Evolutionary conservation across 2,329 filamentous ascomycete genomes (phyloP), one percentile per base, ranked within the genome.

Genomic region (Mariannaea elegans): DNA sequence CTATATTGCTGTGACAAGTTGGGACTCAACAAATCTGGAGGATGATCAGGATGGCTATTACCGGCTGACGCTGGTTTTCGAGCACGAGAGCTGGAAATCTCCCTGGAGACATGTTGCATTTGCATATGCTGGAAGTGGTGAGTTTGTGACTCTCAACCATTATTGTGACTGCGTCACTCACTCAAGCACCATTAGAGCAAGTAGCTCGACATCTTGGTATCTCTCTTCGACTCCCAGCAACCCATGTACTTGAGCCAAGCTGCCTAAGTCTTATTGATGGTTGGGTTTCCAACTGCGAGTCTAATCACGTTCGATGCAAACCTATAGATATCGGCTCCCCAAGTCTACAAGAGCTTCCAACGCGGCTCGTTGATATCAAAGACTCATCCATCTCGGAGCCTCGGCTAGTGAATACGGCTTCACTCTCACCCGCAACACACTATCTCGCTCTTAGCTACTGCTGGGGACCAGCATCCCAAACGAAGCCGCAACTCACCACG

Each of bases 371-470:
- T 23, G 45, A 48, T 12, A 36, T 48, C 3, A 32, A 13, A 23
- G 29, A 23, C 29, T 6, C 27, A 21, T 18, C 31, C 9, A 4
- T 13, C 6, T 23, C 18, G 9, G 4, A 7, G 13, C 45, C 45
- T 7, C 12, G 29, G 1, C 45, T 48, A 3, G 29, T 48, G 8
- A 12, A 23, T 7, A 23, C 45, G 1, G 4, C 18, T 14, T 48
- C 18, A 2, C 16, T 48, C 12, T 12, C 16, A 3, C 16, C 10
- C 4, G 7, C 29, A 21, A 23, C 31, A 18, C 21, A 48, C 16
- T 48, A 48, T 18, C 34, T 48, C 7, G 45, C 45, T 23, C n/a
- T 48, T 5, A 48, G 45, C 9, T 48, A 48, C n/a, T 48, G 45
- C 19, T 48, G 45, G 45, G 45, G 45, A 3, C 45, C 45, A 21